Base-by-base conservation (phyloP, 108 stramenopile species). In the Seminavis robusta region DNA sequence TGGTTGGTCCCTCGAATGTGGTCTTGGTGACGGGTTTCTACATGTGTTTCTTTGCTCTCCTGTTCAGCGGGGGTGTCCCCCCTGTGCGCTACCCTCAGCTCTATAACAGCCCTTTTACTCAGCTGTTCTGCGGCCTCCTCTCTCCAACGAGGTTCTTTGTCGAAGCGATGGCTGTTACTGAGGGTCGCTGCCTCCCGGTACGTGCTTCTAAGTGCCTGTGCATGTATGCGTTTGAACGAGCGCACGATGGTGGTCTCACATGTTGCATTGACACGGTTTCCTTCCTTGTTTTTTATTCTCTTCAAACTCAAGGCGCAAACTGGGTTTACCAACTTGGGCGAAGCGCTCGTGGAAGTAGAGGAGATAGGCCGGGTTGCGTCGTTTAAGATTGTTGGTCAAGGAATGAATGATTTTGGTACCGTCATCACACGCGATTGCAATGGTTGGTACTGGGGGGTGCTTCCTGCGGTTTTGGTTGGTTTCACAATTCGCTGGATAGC, bases 371-470 rank as follows among this genome's bases (percentile, higher is more conserved):
- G n/a, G n/a, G n/a, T n/a, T n/a, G n/a, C n/a, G n/a, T n/a, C n/a
- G n/a, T n/a, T n/a, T n/a, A n/a, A n/a, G n/a, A n/a, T n/a, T n/a
- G n/a, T n/a, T n/a, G n/a, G n/a, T n/a, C n/a, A n/a, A n/a, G n/a
- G n/a, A n/a, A n/a, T n/a, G n/a, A n/a, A n/a, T n/a, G n/a, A n/a
- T n/a, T n/a, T n/a, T n/a, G n/a, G n/a, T n/a, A 32, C 32, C 3
- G 74, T 58, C 17, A 43, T 48, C 29, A 33, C 30, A 17, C n/a
- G 27, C 34, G 47, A 43, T 1, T 63, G 61, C 44, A 32, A 40
- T 33, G 74, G 74, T 24, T 76, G 68, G 68, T 76, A 61, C 27
- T 65, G 69, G 68, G 53, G 51, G 9, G 57, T 67, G 6, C 28
- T 58, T 1, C 68, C 74, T n/a, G 40, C 51, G 2, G 16, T 76